Conservation (phyloP, 2,329 filamentous ascomycete species). For the Claviceps sp. region DNA sequence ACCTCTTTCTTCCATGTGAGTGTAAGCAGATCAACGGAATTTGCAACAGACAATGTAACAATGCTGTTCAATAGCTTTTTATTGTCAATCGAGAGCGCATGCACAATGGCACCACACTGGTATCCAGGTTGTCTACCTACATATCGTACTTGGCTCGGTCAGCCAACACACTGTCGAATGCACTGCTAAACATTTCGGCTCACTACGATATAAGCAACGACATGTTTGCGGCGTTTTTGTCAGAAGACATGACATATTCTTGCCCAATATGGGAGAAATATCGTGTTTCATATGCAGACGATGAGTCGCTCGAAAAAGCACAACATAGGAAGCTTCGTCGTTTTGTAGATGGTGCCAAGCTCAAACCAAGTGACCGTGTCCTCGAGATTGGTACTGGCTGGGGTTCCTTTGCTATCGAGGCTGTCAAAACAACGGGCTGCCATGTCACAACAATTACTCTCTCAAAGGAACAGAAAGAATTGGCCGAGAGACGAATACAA, state of each 20-base stretch:
- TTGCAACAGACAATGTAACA: neutral
- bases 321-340: conserved; percentile 53
- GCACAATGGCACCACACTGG: conserved; percentile 48
- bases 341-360: conserved; percentile 51
- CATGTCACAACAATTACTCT: conserved; percentile 55
- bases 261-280: conserved; percentile 48
- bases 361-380: conserved; percentile 53
- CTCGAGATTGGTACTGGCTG: conserved; percentile 66
- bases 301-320: conserved; percentile 49
- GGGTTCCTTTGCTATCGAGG: conserved; percentile 61
- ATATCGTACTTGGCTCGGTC: conserved; percentile 43
- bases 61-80: conserved; percentile 39
- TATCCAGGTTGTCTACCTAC: conserved; percentile 44
- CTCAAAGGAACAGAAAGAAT: conserved; percentile 52
- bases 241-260: conserved; percentile 65
- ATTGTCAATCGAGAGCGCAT: conserved; percentile 53
- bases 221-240: conserved; percentile 63
- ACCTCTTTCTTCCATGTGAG: conserved; percentile 53
- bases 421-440: conserved; percentile 52
- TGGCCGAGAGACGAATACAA: conserved; percentile 52
- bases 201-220: conserved; percentile 68
- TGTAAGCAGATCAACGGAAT: neutral
- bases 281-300: neutral
- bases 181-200: conserved; percentile 52
- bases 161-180: conserved; percentile 43